Base-by-base conservation (phyloP, 2,329 filamentous ascomycete genomes). In the Talaromyces sp. region DNA sequence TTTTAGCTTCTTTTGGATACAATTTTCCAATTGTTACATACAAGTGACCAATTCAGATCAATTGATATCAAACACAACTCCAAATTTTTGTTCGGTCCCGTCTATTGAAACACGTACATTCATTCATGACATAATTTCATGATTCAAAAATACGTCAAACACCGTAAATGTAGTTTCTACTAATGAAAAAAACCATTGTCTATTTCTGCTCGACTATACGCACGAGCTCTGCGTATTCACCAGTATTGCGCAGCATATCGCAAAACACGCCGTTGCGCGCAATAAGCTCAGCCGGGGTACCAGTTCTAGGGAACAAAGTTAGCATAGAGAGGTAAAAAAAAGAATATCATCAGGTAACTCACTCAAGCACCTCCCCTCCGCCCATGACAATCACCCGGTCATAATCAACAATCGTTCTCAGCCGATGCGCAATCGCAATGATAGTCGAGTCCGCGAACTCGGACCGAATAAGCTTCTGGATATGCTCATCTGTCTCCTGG, bases 381-480 rank as follows among this genome's bases (percentile, higher is more conserved):
- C 78, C 79, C 81, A 87, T 81, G 16, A 87, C 84, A 3, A 87
- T 78, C 0, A 87, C 79, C 33, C 77, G 77, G 67, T 87, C 84
- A 64, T 85, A 86, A 69, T 87, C 84, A 61, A 85, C 81, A 9
- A 89, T 87, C 0, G 86, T 87, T 70, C 87, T 84, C 1, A 87
- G 74, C 1, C 86, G 79, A 70, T 89, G 86, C n/a, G 86, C 86
- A 69, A 89, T 87, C 0, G 86, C 87, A 50, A 89, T 85, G 2
- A 89, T 85, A 0, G 86, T 88, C 28, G 82, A 76, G 30, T 79
- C 79, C 10, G 76, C 72, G 52, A 86, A 77, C 64, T 84, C 83
- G 8, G 75, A 70, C 16, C 85, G 73, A 44, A 88, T 69, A 2
- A 88, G 77, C 14, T 81, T 75, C 71, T 88, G 85, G 61, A 88